Evolutionary conservation across 2,329 filamentous ascomycete genomes (phyloP), one percentile per base, ranked within the genome.

Genomic region (Nemania abortiva): DNA sequence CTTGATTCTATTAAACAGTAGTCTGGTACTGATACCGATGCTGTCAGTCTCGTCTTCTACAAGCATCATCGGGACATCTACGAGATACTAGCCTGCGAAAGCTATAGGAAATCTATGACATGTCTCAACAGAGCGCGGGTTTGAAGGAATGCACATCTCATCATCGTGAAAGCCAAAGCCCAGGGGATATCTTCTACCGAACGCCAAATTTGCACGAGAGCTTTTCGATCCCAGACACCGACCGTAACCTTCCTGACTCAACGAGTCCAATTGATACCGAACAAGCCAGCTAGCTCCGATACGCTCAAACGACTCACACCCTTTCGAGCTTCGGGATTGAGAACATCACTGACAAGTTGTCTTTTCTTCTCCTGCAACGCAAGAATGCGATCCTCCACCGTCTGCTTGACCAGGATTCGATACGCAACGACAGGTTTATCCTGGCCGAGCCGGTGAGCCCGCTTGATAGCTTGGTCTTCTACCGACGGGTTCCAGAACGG

Each of bases 401-500:
- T 94, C 6, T 86, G 83, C 53, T 86, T 77, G 9, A 93, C 86
- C 1, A 94, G 79, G 4, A 94, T 82, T 1, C 90, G 87, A 77
- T 94, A 90, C 2, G 94, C 88, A 54, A 85, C 84, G 1, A 94
- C 92, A 4, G 86, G 81, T 3, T 86, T 84, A 59, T 81, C 80
- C 80, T 94, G 91, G 1, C 91, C 91, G 73, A 94, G 90, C n/a
- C 91, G 88, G 78, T 94, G 90, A n/a, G 91, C 91, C 27, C 91
- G 90, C 78, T 93, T 92, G 68, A 93, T 89, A 6, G 91, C 91
- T 79, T 94, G 91, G 74, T 92, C 90, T 77, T 94, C 91, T 49
- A 93, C 88, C 75, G 89, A 93, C 0, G 91, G 91, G 69, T 94
- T 94, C 90, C 91, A 93, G 81, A 93, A 93, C 0, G 91, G 91